A percentile compares a stretch with the other conserved stretches of the same genome.
phyloP scores from a whole-genome alignment of 345 rosid species.

The Citrus unshiu region DNA sequence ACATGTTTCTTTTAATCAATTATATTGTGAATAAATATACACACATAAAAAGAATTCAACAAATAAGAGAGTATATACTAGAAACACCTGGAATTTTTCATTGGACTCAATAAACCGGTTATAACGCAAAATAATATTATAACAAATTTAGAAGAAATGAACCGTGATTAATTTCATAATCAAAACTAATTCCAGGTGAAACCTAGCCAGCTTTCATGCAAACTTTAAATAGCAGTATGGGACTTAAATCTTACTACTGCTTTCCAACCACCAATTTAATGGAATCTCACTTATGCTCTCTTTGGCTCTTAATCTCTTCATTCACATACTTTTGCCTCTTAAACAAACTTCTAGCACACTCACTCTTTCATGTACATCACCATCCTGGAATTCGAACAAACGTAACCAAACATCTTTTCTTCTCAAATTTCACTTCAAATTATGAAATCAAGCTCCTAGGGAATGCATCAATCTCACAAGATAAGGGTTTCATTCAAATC shows the following conservation, averaged over 20 bases:
- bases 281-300: background rate
- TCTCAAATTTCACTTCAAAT: constrained; percentile 13
- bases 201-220: background rate
- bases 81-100: too few species aligned
- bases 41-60: too few species aligned
- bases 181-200: background rate
- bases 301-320: background rate
- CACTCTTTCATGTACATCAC: constrained; percentile 1
- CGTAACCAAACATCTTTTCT: constrained; percentile 17
- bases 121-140: background rate
- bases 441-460: constrained; percentile 20
- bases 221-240: background rate
- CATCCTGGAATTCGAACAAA: constrained; percentile 6
- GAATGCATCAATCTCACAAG: constrained; percentile 16
- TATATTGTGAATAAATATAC: too few species aligned
- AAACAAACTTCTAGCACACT: constrained; percentile 7
- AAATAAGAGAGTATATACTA: too few species aligned
- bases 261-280: background rate
- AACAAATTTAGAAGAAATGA: background rate
- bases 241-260: background rate
- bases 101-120: background rate
- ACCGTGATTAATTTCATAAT: background rate
- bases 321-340: constrained; percentile 1
- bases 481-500: constrained; percentile 15
- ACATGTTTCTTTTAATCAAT: too few species aligned